These are phyloP conservation scores for Acacia crassicarpa DNA, from an alignment of 306 rosid genomes.

Conservation along the genomic window DNA sequence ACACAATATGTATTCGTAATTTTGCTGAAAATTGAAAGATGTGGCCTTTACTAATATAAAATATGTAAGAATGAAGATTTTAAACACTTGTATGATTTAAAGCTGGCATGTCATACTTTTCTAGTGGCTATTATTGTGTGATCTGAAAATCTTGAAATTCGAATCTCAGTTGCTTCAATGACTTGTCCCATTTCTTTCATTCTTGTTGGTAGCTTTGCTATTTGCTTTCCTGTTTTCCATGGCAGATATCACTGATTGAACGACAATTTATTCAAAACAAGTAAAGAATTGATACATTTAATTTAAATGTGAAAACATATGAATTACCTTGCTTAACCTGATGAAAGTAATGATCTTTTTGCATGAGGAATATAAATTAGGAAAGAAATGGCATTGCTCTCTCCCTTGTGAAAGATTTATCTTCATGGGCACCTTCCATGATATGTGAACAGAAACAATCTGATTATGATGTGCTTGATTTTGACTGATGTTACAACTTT, in stretches of 20 bases:
- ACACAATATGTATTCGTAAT: too few relatives aligned
- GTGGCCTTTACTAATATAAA: neutral
- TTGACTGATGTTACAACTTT: neutral
- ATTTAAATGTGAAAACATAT: neutral
- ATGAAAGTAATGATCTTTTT: neutral
- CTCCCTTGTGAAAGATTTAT: neutral
- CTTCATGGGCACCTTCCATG: neutral
- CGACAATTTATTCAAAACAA: neutral
- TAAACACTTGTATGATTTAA: neutral
- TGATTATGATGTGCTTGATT: neutral
- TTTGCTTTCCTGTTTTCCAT: neutral
- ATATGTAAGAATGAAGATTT: neutral
- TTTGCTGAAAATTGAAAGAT: neutral
- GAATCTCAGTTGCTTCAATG: neutral
- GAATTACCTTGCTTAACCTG: neutral
- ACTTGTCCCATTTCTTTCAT: neutral
- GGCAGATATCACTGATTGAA: neutral
- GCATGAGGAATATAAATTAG: neutral
- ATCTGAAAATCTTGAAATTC: neutral
- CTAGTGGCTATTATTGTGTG: neutral
- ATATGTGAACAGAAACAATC: constrained; percentile 1
- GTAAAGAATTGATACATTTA: neutral
- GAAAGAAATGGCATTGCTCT: neutral
- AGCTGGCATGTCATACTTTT: neutral
- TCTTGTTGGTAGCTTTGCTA: neutral